Evolutionary conservation across 2,329 filamentous ascomycete species (phyloP), one percentile per base, ranked within the genome.

Genomic region (Delphinella strobiligena): DNA sequence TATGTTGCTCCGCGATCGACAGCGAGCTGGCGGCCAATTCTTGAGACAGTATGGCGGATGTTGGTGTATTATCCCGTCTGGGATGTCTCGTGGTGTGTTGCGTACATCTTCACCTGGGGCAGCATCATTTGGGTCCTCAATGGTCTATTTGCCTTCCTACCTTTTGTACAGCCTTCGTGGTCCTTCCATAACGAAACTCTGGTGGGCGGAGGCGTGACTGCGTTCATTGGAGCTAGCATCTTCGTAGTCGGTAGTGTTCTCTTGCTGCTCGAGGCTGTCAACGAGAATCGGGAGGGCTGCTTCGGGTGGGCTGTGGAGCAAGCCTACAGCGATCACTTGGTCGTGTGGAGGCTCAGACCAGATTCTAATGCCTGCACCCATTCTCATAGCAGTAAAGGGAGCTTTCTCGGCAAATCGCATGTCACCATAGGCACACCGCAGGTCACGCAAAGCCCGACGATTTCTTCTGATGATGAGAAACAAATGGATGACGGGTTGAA

Each of bases 221-320:
- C 74, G 0, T 75, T 80, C 49, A 66, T 82, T n/a, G 79, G 79
- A 3, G 77, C 77, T 0, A 79, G 75, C 0, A 60, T 82, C 5
- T 82, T 84, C 52, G 75, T 79, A 47, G 39, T 78, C 3, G 78
- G 78, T 0, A 75, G 73, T 27, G 51, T 82, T 1, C 38, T 82
- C 2, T 62, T 82, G 18, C 64, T 82, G 56, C 60, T 80, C 2
- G 79, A 83, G 54, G 78, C 78, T 3, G 64, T 81, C n/a, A 83
- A 83, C 52, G 74, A 77, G 50, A 75, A 80, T 49, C 63, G 70
- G 10, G 61, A 69, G 0, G 74, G 71, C 10, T 83, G 78, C 53
- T 82, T 82, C 52, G 78, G 79, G 3, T 83, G 77, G 77, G 78
- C 78, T 0, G 49, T 82, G 1, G 71, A 80, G 47, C 63, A 64